Evolutionary conservation across 495 filamentous ascomycete species (phyloP), one percentile per base, ranked within the genome.

Genomic region (Penicillium alfredii): DNA sequence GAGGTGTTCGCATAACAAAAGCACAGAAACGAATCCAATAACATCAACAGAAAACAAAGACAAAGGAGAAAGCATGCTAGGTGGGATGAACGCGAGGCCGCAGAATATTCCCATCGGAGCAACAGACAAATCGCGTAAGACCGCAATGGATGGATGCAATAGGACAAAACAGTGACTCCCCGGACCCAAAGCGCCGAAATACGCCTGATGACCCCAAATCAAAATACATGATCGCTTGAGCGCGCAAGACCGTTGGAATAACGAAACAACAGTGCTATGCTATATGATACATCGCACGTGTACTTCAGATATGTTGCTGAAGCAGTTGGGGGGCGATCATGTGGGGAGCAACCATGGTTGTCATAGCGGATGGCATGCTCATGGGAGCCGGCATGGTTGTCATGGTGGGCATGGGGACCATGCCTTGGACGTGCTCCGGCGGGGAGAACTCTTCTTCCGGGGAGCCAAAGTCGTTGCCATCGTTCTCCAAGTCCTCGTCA

Each of bases 401-500:
- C 58, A 70, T 54, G 20, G 48, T 33, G n/a, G 61, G 40, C 51
- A 64, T 56, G 45, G 47, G 55, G 9, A 60, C 44, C 37, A 69
- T 51, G 32, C 43, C 53, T 28, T 55, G 61, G 20, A 56, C 41
- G 18, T 55, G 60, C 25, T 59, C 60, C 5, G 67, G 51, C 28
- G 62, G 60, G 41, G 82, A 82, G 4, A 81, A 84, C 15, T 79
- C 81, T 26, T 90, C 85, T 45, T 82, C 82, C 14, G 85, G 70
- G 19, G 84, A 81, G 19, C 78, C 80, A 29, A 84, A 80, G 10
- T 86, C 80, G 44, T 88, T 81, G 21, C 71, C 71, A 17, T 76
- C 75, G 33, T 86, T 80, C 47, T 88, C 85, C 45, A 84, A 68
- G 14, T 90, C 84, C 47, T 94, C 86, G 22, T 88, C 89, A 46